phyloP scores from a whole-genome alignment of 768 basidiomycete genomes.

The Boletus huronensis region DNA sequence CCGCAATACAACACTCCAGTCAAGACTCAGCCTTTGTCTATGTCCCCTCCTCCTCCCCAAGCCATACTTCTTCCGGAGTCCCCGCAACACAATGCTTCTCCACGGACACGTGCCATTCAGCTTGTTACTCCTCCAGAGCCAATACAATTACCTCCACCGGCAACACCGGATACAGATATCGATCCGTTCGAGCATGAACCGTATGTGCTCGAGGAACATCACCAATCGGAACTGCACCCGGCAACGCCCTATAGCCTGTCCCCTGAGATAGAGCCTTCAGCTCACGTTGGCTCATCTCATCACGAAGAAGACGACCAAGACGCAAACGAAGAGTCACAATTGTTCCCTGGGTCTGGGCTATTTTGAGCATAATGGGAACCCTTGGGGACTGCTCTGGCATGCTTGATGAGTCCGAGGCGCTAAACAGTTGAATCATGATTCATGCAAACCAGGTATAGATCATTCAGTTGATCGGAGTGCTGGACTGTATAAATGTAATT shows the following conservation, averaged over 20 bases:
- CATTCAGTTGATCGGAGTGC: constrained; percentile 2
- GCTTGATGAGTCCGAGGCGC: neutral
- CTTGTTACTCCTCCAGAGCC: constrained; percentile 10
- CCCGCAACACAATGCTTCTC: constrained; percentile 1
- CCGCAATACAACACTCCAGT: constrained; percentile 13
- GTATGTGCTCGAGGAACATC: constrained; percentile 21
- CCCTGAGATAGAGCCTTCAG: constrained; percentile 12
- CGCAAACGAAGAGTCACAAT: constrained; percentile 32
- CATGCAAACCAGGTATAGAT: constrained; percentile 14
- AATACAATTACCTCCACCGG: constrained; percentile 14
- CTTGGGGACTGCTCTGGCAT: neutral
- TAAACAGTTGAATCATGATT: neutral
- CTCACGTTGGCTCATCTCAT: constrained; percentile 10
- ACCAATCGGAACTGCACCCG: constrained; percentile 7
- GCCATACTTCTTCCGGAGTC: constrained; percentile 10
- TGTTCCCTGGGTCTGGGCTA: constrained; percentile 44
- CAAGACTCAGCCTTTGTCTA: constrained; percentile 4
- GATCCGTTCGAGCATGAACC: constrained; percentile 34
- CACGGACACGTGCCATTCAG: constrained; percentile 3
- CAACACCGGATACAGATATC: constrained; percentile 30
- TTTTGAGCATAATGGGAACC: constrained; percentile 27
- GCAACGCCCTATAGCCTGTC: constrained; percentile 30
- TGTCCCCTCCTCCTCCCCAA: constrained; percentile 16
- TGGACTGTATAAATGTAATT: constrained; percentile 9
- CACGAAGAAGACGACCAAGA: constrained; percentile 22